A percentile compares a stretch with the other conserved stretches of the same genome.
Conservation (phyloP, 805 yeast genomes). For the Torulaspora indica region DNA sequence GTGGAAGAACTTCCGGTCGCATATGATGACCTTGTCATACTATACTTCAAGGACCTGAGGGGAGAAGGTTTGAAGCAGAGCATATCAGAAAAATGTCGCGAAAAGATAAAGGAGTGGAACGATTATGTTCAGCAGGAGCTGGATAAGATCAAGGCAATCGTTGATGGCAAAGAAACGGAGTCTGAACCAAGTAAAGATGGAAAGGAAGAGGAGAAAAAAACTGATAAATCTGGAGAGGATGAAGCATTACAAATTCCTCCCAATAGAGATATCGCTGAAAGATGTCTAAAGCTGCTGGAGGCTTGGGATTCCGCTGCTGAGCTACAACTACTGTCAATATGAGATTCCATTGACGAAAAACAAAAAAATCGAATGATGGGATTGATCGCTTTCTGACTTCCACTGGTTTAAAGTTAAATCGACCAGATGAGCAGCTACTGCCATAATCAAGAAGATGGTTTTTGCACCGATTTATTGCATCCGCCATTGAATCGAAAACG, state of each 20-base stretch:
- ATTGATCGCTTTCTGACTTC: neutral
- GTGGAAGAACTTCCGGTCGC: constrained; percentile 27
- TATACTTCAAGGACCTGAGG: constrained; percentile 26
- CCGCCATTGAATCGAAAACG: too few relatives aligned
- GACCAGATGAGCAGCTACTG: too few relatives aligned
- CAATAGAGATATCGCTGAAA: constrained; percentile 22
- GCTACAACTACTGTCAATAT: neutral
- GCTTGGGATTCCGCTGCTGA: constrained; percentile 13
- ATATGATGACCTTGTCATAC: constrained; percentile 27
- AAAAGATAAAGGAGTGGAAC: constrained; percentile 27
- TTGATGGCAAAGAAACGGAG: constrained; percentile 17
- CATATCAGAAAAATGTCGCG: constrained; percentile 21
- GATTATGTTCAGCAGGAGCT: constrained; percentile 24
- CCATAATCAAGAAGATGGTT: too few relatives aligned
- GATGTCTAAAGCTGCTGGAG: constrained; percentile 21
- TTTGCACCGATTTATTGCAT: too few relatives aligned
- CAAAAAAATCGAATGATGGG: neutral
- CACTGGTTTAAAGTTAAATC: too few relatives aligned
- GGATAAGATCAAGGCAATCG: constrained; percentile 21
- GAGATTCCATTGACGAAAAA: neutral
- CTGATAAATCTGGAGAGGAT: constrained; percentile 8
- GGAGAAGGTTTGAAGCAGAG: constrained; percentile 17
- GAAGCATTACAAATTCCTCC: constrained; percentile 20
- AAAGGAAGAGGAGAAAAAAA: constrained; percentile 12
- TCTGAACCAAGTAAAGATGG: constrained; percentile 3